Evolutionary conservation across 2,329 filamentous ascomycete species (phyloP).

Genomic region (Fusarium robinianum): DNA sequence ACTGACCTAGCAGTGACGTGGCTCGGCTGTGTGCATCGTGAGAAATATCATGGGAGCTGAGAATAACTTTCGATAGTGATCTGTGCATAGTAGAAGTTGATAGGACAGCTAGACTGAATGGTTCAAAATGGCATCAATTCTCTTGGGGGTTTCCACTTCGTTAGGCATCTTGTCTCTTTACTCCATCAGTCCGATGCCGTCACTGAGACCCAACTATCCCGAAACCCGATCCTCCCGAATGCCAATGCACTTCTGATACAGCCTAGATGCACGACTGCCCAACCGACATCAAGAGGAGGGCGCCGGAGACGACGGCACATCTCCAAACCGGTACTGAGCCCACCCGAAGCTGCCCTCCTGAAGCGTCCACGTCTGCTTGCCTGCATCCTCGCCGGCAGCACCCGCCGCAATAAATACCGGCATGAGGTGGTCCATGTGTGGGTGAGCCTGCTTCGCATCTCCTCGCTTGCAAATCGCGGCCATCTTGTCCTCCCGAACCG

Average conservation of each 20-base stretch:
- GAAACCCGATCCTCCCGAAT: too few relatives aligned
- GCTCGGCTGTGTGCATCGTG: too few relatives aligned
- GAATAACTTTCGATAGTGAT: too few relatives aligned
- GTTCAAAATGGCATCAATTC: too few relatives aligned
- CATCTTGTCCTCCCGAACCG: slow-evolving; percentile 47
- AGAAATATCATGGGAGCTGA: too few relatives aligned
- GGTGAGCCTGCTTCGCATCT: slow-evolving; percentile 54
- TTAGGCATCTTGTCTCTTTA: too few relatives aligned
- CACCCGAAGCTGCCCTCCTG: slow-evolving; percentile 52
- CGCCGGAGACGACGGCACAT: slow-evolving; percentile 32
- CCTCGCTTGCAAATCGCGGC: slow-evolving; percentile 45
- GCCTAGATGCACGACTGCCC: slow-evolving; percentile 1
- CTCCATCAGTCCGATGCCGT: too few relatives aligned
- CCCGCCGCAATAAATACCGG: slow-evolving; percentile 53
- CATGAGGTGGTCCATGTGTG: slow-evolving; percentile 56
- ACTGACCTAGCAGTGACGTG: too few relatives aligned
- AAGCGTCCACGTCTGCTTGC: slow-evolving; percentile 51
- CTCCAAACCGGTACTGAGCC: slow-evolving; percentile 54
- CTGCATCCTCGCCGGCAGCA: slow-evolving; percentile 49
- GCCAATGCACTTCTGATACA: not conserved
- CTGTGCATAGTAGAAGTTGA: too few relatives aligned
- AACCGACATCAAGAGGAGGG: slow-evolving; percentile 9
- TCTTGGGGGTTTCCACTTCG: too few relatives aligned
- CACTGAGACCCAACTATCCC: too few relatives aligned
- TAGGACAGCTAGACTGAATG: too few relatives aligned